These are phyloP conservation scores for Sporothrix protearum DNA, from an alignment of 2,329 filamentous ascomycete genomes.

Conservation along the genomic window DNA sequence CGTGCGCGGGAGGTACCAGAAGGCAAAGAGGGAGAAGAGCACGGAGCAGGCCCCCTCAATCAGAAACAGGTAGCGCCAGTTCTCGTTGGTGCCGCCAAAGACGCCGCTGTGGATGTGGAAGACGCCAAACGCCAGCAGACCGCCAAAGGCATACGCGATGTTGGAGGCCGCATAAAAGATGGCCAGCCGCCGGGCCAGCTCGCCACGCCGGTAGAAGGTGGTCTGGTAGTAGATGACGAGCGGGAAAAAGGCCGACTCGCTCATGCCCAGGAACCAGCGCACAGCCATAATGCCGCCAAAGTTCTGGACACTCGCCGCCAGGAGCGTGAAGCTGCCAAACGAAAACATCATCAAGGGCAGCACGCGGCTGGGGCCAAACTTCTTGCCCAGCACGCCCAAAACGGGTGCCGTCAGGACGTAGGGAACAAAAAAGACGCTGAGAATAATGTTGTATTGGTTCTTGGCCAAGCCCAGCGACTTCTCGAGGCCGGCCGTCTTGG, in stretches of 20 bases:
- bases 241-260: conserved; percentile 30
- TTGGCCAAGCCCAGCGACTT: conserved; percentile 10
- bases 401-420: conserved; percentile 67
- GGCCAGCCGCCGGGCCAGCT: conserved; percentile 66
- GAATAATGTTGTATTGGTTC: conserved; percentile 59
- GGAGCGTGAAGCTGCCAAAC: conserved; percentile 61
- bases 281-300: conserved; percentile 40
- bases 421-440: conserved; percentile 72
- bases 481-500: conserved; percentile 26
- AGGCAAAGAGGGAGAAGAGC: conserved; percentile 60
- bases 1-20: conserved; percentile 63
- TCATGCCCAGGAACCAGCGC: conserved; percentile 66
- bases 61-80: conserved; percentile 52
- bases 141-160: conserved; percentile 28
- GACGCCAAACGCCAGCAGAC: conserved; percentile 42
- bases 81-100: conserved; percentile 35
- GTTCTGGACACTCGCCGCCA: conserved; percentile 45
- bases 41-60: conserved; percentile 58
- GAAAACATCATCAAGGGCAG: conserved; percentile 71
- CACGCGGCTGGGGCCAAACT: conserved; percentile 62
- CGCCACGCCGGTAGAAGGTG: conserved; percentile 67
- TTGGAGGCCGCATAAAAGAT: conserved; percentile 48
- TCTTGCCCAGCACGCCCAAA: conserved; percentile 62
- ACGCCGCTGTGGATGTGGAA: conserved; percentile 46
- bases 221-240: conserved; percentile 48